Percentiles rank a stretch among this genome's conserved stretches.
Evolutionary conservation across 768 basidiomycete genomes (phyloP).

Genomic region (Mycena polygramma): DNA sequence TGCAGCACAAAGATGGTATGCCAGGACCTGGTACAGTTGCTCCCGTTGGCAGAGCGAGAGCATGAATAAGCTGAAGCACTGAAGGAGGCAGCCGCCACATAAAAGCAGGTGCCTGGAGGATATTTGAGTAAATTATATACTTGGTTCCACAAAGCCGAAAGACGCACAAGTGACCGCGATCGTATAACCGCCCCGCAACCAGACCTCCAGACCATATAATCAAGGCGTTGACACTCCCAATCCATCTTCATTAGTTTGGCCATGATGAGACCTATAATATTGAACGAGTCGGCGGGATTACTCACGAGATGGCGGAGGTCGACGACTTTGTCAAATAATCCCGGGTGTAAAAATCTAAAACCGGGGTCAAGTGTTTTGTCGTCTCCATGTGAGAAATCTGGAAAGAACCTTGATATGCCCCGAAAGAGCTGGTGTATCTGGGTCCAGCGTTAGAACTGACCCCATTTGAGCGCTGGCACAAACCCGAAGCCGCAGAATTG

Average conservation of each 20-base stretch:
- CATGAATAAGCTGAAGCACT: slow-evolving; percentile 5
- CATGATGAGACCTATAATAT: neutral
- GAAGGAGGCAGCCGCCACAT: neutral
- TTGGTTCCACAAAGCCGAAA: too few relatives aligned
- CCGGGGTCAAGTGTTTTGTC: neutral
- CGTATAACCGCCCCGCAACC: neutral
- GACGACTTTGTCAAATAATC: neutral
- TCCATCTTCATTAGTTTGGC: neutral
- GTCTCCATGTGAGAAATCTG: too few relatives aligned
- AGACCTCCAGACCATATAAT: neutral
- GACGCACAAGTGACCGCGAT: neutral
- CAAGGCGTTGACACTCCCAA: slow-evolving; percentile 6
- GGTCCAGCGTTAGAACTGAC: neutral
- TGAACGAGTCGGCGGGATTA: neutral
- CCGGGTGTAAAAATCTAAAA: slow-evolving; percentile 2
- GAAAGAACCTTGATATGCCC: neutral
- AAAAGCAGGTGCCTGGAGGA: neutral
- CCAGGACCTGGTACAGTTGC: neutral
- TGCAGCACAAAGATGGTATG: neutral
- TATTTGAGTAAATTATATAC: too few relatives aligned
- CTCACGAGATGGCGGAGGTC: neutral
- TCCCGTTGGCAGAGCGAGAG: slow-evolving; percentile 1
- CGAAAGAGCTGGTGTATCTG: neutral
- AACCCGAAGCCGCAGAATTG: slow-evolving; percentile 1
- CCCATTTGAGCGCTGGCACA: neutral